Evolutionary conservation across 2,329 filamentous ascomycete species (phyloP), one percentile per base, ranked within the genome.

Genomic region (Pseudogymnoascus sp.): DNA sequence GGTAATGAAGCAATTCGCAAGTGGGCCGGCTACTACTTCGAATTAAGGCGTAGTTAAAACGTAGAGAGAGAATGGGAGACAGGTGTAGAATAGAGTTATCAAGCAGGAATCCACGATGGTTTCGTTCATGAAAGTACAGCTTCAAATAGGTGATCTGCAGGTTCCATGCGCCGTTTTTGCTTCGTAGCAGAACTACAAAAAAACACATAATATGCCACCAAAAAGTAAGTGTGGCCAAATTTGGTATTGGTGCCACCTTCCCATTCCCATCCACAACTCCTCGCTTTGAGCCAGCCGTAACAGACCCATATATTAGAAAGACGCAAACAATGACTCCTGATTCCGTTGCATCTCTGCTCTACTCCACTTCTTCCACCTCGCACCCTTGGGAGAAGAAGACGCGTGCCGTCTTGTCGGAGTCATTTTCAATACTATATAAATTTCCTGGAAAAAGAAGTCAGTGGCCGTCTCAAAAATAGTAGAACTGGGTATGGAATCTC

Each of bases 321-420:
- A 36, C 50, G 8, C n/a, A 36, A 56, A 56, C 28, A 56, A 21
- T 14, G 16, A 56, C 50, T 21, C 28, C 28, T 34, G n/a, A 18
- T 34, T 14, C 8, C 50, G 28, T 14, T n/a, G 28, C 28, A 34
- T 21, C 18, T 14, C 12, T 6, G 34, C 16, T 44, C 8, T 31
- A 42, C 21, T 56, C 50, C 11, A 36, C 46, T 31, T 53, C 69
- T 5, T 62, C 36, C 46, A 70, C 53, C 66, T 88, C 90, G 75
- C 89, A 93, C 5, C 89, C 93, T 75, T 99, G 95, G 0, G 92
- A 87, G 75, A 97, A 99, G 79, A 97, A 97, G 59, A 97, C 82
- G 40, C 89, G 85, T 4, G 91, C 90, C 4, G 86, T 83, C 65
- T 81, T 79, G 66, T 88, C 82, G 70, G 87, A 86, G 63, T 91